phyloP scores from a whole-genome alignment of 768 basidiomycete genomes.

The Suillus clintonianus region DNA sequence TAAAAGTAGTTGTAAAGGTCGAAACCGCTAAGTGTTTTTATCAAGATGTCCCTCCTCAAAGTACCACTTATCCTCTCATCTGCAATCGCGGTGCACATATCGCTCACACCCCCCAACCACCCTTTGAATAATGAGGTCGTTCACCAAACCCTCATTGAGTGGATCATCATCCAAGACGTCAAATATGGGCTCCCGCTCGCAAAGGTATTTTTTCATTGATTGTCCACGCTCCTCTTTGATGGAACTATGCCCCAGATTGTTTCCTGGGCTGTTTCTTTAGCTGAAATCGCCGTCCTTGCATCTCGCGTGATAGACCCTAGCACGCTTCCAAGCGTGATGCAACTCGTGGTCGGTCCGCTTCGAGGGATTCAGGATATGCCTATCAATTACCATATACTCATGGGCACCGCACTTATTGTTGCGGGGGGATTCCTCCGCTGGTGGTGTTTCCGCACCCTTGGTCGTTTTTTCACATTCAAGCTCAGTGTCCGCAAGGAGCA shows the following conservation, averaged over 20 bases:
- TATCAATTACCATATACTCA: not conserved
- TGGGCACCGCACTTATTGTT: slow-evolving; percentile 8
- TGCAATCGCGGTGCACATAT: slow-evolving; percentile 40
- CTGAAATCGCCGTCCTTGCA: slow-evolving; percentile 5
- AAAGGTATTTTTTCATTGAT: not conserved
- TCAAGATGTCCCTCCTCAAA: slow-evolving; percentile 35
- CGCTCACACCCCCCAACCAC: slow-evolving; percentile 48
- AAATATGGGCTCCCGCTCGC: not conserved
- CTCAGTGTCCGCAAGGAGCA: slow-evolving; percentile 43
- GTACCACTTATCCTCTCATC: slow-evolving; percentile 44
- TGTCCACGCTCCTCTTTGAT: not conserved
- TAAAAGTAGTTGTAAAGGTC: not conserved
- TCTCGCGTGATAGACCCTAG: not conserved
- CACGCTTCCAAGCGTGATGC: not conserved
- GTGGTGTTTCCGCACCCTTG: slow-evolving; percentile 35
- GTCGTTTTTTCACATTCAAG: slow-evolving; percentile 46
- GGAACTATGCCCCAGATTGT: not conserved
- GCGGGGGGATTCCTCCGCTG: slow-evolving; percentile 23
- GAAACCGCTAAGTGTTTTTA: not conserved
- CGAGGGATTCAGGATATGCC: not conserved
- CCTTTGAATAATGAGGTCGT: slow-evolving; percentile 38
- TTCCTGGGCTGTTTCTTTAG: not conserved
- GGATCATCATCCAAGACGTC: not conserved
- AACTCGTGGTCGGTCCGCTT: not conserved
- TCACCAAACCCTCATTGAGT: not conserved